Evolutionary conservation across 176 grass and related monocot species (phyloP).

Genomic region (Oryza glumipatula): DNA sequence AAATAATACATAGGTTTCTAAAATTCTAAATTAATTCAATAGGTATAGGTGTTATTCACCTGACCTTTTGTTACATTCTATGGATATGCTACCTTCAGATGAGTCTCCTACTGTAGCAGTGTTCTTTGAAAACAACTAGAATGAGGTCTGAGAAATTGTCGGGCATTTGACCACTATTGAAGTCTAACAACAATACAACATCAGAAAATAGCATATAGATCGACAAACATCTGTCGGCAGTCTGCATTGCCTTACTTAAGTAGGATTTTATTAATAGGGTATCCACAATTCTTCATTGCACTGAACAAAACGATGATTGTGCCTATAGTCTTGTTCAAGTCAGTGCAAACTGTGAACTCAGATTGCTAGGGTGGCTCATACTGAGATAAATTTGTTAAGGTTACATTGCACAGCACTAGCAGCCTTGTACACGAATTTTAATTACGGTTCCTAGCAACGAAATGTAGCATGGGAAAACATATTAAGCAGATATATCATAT

Average conservation of each 20-base stretch:
- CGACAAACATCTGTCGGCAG: background rate
- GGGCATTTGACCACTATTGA: background rate
- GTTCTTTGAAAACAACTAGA: background rate
- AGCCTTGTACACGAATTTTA: background rate
- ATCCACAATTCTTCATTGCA: background rate
- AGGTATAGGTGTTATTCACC: background rate
- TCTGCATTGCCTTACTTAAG: background rate
- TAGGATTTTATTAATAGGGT: background rate
- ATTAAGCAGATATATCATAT: background rate
- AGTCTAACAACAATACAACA: background rate
- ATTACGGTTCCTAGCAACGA: background rate
- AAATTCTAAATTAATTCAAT: background rate
- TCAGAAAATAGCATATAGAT: background rate
- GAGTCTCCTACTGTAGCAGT: background rate
- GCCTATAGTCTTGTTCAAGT: background rate
- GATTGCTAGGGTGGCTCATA: background rate
- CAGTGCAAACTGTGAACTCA: background rate
- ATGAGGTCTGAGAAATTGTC: background rate
- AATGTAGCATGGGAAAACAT: background rate
- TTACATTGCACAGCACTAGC: background rate
- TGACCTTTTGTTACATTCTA: background rate
- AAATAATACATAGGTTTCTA: background rate
- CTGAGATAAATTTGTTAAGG: background rate
- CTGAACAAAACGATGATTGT: background rate
- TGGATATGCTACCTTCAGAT: slow-evolving; percentile 3